Percentiles rank a stretch among this genome's conserved stretches.
These are phyloP conservation scores for Euphorbia lathyris DNA, from an alignment of 345 rosid genomes.

Conservation along the genomic window DNA sequence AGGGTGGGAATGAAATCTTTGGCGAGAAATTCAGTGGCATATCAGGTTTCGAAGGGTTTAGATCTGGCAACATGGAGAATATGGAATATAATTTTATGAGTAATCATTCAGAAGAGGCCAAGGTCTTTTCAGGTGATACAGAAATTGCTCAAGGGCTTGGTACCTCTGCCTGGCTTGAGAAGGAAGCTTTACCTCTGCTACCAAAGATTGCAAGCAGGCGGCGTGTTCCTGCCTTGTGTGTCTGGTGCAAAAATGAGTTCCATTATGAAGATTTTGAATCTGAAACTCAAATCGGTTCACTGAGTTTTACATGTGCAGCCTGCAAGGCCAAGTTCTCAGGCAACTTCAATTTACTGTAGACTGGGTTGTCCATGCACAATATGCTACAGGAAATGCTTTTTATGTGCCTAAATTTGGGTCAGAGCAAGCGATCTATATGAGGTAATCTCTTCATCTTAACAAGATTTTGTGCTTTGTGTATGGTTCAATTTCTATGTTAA, in stretches of 20 bases:
- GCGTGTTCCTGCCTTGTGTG: constrained; percentile 32
- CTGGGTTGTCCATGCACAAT: neutral
- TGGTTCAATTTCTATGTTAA: too few species aligned
- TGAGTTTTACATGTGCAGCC: constrained; percentile 36
- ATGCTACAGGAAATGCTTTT: constrained; percentile 9
- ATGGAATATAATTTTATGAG: constrained; percentile 41
- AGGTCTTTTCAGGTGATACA: constrained; percentile 28
- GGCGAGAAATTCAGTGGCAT: constrained; percentile 24
- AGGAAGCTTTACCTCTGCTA: constrained; percentile 45
- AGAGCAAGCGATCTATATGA: constrained; percentile 6
- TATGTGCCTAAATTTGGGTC: constrained; percentile 2
- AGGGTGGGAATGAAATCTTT: constrained; percentile 41
- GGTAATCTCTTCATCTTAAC: constrained; percentile 23
- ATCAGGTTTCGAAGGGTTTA: constrained; percentile 31
- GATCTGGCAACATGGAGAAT: constrained; percentile 27
- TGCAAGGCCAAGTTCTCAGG: constrained; percentile 46
- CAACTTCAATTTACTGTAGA: constrained; percentile 25
- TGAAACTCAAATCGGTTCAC: constrained; percentile 23
- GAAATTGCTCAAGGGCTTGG: constrained; percentile 32
- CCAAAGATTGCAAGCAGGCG: constrained; percentile 35
- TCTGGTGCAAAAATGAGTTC: constrained; percentile 45
- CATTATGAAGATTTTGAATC: constrained; percentile 29
- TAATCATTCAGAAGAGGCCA: constrained; percentile 26
- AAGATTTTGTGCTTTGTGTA: neutral
- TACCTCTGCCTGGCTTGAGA: constrained; percentile 40